Conservation (phyloP, 225 moss, liverwort and hornwort genomes). For the Bryum argenteum region DNA sequence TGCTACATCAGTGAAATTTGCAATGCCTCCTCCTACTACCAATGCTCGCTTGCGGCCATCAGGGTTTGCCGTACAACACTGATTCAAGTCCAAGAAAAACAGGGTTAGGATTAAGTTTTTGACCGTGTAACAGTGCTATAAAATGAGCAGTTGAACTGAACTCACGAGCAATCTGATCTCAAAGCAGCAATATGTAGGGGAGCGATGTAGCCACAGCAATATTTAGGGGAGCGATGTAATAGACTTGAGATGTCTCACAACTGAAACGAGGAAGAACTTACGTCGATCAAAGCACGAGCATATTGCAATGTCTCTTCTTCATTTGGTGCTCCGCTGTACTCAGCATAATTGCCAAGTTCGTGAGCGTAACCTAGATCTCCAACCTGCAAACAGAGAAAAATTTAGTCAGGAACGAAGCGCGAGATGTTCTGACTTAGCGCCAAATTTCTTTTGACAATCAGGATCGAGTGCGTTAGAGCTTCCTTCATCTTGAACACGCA, state of each 20-base stretch:
- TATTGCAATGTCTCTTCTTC: constrained; percentile 92
- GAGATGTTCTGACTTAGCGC: not conserved
- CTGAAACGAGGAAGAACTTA: constrained; percentile 38
- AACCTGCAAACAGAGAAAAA: constrained; percentile 49
- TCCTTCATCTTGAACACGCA: not conserved
- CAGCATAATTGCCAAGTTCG: constrained; percentile 96
- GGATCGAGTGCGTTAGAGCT: not conserved
- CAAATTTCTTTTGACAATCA: not conserved
- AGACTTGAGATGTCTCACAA: not conserved
- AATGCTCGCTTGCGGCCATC: constrained; percentile 86
- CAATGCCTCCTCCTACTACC: constrained; percentile 88
- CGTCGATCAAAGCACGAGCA: constrained; percentile 90
- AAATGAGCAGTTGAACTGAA: not conserved
- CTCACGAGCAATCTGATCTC: not conserved
- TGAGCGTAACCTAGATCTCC: constrained; percentile 92
- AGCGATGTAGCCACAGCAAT: not conserved
- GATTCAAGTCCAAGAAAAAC: constrained; percentile 13
- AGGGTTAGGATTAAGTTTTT: constrained; percentile 16
- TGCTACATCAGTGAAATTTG: constrained; percentile 95
- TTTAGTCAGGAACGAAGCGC: not conserved
- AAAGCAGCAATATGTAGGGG: not conserved
- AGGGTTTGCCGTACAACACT: constrained; percentile 85
- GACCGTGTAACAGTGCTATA: not conserved
- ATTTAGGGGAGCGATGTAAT: not conserved
- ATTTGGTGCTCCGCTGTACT: constrained; percentile 95